Base-by-base conservation (phyloP, 2,329 filamentous ascomycete genomes). In the Monosporascus ibericus region DNA sequence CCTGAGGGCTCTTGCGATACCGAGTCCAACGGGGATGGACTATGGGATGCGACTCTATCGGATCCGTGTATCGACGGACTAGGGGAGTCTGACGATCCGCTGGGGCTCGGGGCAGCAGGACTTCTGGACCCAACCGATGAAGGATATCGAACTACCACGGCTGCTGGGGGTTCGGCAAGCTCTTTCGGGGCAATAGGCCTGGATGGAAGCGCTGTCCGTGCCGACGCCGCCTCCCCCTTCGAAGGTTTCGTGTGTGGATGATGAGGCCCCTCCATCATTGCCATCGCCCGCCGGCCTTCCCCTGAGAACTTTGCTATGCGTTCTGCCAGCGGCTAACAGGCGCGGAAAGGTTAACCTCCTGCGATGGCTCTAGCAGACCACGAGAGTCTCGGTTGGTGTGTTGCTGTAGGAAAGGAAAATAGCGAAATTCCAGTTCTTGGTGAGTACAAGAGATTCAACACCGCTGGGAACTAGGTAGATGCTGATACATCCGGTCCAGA, bases 41-140 rank as follows among this genome's bases (percentile, higher is more conserved):
- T 67, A 49, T 65, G 64, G 7, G 64, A 65, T 51, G 58, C 54
- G 9, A 62, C 49, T 51, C 64, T 58, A 17, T 67, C 63, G 20
- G 63, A 67, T 50, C 61, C 63, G 18, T 63, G 60, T 48, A 62
- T 55, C 14, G 63, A 63, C 24, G 64, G 64, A 49, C 63, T 65
- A 18, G 57, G 63, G 15, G 50, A 57, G 36, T 62, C 63, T 48
- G 63, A 65, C 40, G 60, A 62, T 48, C 59, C 55, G 48, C 56
- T 60, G 25, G 58, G 56, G 42, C 63, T 65, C 48, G 57, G 61
- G 18, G 58, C 56, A 36, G 60, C 55, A 27, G 62, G 62, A 52
- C 63, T 67, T 49, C 57, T 59, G 14, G 63, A 63, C 14, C 54
- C 59, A 44, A 59, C 34, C 9, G 60, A 61, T 5, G 62, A 58